Evolutionary conservation across 2,329 filamentous ascomycete species (phyloP), one percentile per base, ranked within the genome.

Genomic region (Venturiaceae sp.): DNA sequence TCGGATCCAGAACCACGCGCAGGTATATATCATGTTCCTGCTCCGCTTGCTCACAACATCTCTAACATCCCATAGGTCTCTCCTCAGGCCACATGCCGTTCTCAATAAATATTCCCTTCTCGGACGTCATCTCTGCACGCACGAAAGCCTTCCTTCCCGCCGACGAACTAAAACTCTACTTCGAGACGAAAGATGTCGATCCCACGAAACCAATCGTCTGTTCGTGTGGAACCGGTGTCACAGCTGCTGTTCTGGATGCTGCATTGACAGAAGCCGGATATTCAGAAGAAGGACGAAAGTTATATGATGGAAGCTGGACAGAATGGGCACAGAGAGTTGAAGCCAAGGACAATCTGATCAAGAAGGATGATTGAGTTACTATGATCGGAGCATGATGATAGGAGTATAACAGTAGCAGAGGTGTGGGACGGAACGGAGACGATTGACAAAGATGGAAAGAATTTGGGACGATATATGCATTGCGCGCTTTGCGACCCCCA

Each of bases 221-320:
- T 54, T 92, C 83, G 66, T 99, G 94, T 66, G 94, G 94, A 13
- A 96, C 92, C 6, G 94, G 94, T 34, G 92, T 99, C 55, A 97
- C 92, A 11, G 94, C 94, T 7, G 90, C 89, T 19, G 83, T 96
- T 46, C 83, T 99, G 44, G 94, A 99, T 69, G 87, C 91, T 37
- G 94, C 91, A 1, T 75, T 99, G 57, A 83, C 83, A 32, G 85
- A 90, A 71, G 90, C 92, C 23, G 86, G 85, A 1, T 92, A 84
- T 68, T 88, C 87, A 1, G 77, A 82, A 3, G 80, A 85, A 61
- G 82, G 82, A 58, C 83, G 89, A 64, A 85, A 82, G 68, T 79
- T 99, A 23, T 99, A 99, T 67, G 94, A 99, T 71, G 94, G 94
- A 53, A 96, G 92, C 72, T 99, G 94, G 94, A 97, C 94, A 82